phyloP scores from a whole-genome alignment of 305 asterid species.

The Euphrasia arctica region DNA sequence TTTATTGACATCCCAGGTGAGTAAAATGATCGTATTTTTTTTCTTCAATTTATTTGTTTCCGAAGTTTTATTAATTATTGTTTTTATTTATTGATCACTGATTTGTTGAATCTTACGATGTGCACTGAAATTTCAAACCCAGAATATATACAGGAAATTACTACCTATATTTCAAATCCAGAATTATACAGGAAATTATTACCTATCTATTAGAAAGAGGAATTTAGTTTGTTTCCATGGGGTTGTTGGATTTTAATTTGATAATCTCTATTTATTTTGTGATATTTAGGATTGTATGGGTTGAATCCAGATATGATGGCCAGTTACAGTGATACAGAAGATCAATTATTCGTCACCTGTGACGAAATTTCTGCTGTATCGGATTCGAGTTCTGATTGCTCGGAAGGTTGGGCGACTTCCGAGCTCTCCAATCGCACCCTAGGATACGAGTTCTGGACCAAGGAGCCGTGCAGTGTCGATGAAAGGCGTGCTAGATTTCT shows the following conservation, averaged over 20 bases:
- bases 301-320: constrained; percentile 35
- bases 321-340: constrained; percentile 36
- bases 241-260: constrained; percentile 4
- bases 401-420: constrained; percentile 36
- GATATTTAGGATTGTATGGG: constrained; percentile 28
- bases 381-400: constrained; percentile 41
- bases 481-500: constrained; percentile 60
- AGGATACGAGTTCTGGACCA: constrained; percentile 69
- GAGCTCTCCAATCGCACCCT: constrained; percentile 35
- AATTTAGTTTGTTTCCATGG: background rate
- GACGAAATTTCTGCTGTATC: constrained; percentile 45
- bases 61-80: too few relatives aligned
- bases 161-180: too few relatives aligned
- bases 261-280: background rate
- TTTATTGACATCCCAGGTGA: background rate
- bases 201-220: background rate
- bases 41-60: too few relatives aligned
- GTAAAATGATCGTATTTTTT: background rate
- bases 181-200: too few relatives aligned
- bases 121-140: too few relatives aligned
- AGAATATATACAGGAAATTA: too few relatives aligned
- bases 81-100: too few relatives aligned
- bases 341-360: constrained; percentile 52
- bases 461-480: constrained; percentile 53
- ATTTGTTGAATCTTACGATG: too few relatives aligned